Evolutionary conservation across 2,329 filamentous ascomycete species (phyloP).

Genomic region (Albophoma yamanashiensis): DNA sequence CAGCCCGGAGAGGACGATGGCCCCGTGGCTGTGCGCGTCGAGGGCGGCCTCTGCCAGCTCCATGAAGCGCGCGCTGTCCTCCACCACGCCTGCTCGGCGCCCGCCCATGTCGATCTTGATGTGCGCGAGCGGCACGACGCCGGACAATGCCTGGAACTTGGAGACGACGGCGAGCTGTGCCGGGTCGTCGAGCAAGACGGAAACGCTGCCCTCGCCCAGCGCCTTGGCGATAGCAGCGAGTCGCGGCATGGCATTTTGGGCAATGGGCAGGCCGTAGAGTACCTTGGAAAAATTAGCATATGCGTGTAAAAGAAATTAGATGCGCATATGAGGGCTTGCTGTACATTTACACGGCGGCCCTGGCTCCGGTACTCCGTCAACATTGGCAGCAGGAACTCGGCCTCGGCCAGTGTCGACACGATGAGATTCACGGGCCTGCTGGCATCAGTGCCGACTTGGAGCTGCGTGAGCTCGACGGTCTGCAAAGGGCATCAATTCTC

Average conservation of each 20-base stretch:
- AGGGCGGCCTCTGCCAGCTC: slow-evolving; percentile 28
- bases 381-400: slow-evolving; percentile 53
- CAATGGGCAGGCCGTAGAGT: slow-evolving; percentile 62
- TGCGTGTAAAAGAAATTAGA: not conserved
- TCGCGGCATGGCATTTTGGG: slow-evolving; percentile 47
- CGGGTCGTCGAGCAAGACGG: slow-evolving; percentile 60
- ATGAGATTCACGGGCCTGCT: slow-evolving; percentile 47
- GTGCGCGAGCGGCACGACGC: slow-evolving; percentile 44
- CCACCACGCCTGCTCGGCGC: slow-evolving; percentile 55
- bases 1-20: slow-evolving; percentile 45
- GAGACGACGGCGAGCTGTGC: slow-evolving; percentile 43
- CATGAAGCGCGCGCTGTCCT: slow-evolving; percentile 36
- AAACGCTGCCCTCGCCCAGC: slow-evolving; percentile 46
- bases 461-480: slow-evolving; percentile 54
- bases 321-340: slow-evolving; percentile 4
- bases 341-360: slow-evolving; percentile 48
- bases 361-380: slow-evolving; percentile 44
- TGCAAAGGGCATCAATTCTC: slow-evolving; percentile 14
- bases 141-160: slow-evolving; percentile 28
- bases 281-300: slow-evolving; percentile 28
- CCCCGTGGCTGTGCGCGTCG: slow-evolving; percentile 14
- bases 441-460: slow-evolving; percentile 55
- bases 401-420: slow-evolving; percentile 65
- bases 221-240: slow-evolving; percentile 43
- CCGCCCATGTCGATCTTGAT: slow-evolving; percentile 69